Conservation (phyloP, 768 basidiomycete genomes). For the Rhodotorula graminis region DNA sequence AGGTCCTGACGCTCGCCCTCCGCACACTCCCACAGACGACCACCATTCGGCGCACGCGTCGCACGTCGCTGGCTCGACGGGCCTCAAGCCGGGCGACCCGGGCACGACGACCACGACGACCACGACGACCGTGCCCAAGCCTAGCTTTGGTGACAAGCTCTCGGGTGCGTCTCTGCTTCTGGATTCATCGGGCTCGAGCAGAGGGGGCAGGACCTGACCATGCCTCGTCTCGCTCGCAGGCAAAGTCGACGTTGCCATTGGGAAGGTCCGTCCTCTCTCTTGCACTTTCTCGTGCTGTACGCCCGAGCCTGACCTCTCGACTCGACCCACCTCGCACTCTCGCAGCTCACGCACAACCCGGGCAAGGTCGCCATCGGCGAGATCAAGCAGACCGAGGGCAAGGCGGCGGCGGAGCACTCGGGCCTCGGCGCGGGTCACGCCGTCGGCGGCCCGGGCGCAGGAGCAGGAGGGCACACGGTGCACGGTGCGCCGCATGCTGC, state of each 20-base stretch:
- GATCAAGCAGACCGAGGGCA: conserved; percentile 32
- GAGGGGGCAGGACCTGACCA: no score
- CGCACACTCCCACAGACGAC: not conserved
- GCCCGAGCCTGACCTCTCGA: not conserved
- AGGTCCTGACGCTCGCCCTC: not conserved
- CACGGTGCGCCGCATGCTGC: not conserved
- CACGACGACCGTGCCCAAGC: conserved; percentile 1
- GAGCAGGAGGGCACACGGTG: not conserved
- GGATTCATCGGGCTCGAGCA: no score
- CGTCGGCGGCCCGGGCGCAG: not conserved
- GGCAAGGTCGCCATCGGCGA: conserved; percentile 24
- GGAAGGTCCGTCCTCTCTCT: conserved; percentile 7
- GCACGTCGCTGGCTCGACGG: not conserved
- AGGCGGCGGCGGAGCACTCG: conserved; percentile 7
- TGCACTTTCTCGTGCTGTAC: not conserved
- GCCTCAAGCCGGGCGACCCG: conserved; percentile 1
- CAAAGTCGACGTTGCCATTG: conserved; percentile 25
- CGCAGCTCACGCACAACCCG: not conserved
- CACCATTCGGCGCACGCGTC: conserved; percentile 8
- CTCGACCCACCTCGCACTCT: no score
- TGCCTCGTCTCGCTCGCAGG: not conserved
- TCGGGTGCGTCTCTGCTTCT: not conserved
- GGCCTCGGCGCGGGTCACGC: not conserved
- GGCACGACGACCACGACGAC: conserved; percentile 1
- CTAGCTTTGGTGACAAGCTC: conserved; percentile 22